Base-by-base conservation (phyloP, 2,329 filamentous ascomycete species). In the Neophaeococcomyces aloes region DNA sequence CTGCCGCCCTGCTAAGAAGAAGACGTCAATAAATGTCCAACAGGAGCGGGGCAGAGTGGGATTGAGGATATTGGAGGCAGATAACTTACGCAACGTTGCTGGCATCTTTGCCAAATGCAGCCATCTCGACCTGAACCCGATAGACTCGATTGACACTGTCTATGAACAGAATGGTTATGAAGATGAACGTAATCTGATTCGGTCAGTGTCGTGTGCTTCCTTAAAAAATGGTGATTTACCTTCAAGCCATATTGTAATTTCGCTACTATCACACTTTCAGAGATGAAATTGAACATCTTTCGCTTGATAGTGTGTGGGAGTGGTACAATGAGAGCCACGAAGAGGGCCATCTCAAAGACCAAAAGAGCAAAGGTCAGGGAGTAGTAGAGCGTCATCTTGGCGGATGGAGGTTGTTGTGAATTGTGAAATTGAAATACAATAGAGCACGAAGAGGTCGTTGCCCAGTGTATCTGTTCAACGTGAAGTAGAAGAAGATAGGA, bases 171-270 rank as follows among this genome's bases (percentile, higher is more conserved):
- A 98, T 94, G 47, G 96, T 74, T 59, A 98, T 96, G 71, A 98
- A 98, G 62, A 98, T 89, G 63, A 98, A 98, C 2, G 87, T 94
- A 46, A 98, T 98, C 78, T 81, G 49, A 17, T 32, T 21, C 11
- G 8, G 43, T 29, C 57, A 29, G 58, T 54, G 34, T 15, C 14
- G 14, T 31, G 2, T 44, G 32, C 32, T 29, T 14, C 5, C 14
- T 25, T 31, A 18, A 17, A 18, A 17, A 2, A 21, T 31, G 30
- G 23, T 14, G 17, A 36, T 18, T 18, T 64, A 79, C 78, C 76
- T 95, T 96, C 70, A 98, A 75, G 58, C 87, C 89, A 71, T 98
- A 95, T 72, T 96, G 89, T 53, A 96, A 65, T 65, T 96, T 95
- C 31, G 88, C 91, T 47, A 98, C 76, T 35, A 81, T 59, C 3